A percentile compares a stretch with the other conserved stretches of the same genome.
phyloP scores from a whole-genome alignment of 164 flowering plant genomes.

The Vitis amurensis region DNA sequence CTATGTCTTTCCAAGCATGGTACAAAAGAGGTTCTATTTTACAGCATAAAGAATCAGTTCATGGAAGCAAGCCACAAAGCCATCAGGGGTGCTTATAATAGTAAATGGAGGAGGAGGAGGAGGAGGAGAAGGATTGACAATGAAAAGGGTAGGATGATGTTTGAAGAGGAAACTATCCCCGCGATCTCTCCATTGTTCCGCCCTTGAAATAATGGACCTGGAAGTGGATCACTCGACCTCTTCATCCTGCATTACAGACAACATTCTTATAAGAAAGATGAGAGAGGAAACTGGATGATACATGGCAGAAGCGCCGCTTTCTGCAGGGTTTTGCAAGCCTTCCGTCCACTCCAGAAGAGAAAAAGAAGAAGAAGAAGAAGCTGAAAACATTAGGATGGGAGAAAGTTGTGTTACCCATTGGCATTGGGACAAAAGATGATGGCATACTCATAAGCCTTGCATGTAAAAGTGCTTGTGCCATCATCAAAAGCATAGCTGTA shows the following conservation, averaged over 20 bases:
- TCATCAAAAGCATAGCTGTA: slow-evolving; percentile 90
- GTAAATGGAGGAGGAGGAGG: not conserved
- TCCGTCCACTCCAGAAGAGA: too few species aligned
- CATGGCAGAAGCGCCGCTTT: not conserved
- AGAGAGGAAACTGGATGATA: not conserved
- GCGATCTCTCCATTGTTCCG: slow-evolving; percentile 18
- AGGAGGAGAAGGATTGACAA: slow-evolving; percentile 15
- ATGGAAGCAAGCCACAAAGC: not conserved
- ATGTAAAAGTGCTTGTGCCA: slow-evolving; percentile 79
- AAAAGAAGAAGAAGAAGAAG: not conserved
- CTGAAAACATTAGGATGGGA: not conserved
- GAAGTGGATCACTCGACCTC: slow-evolving; percentile 6
- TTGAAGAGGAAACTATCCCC: slow-evolving; percentile 22
- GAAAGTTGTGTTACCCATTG: slow-evolving; percentile 29
- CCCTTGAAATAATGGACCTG: slow-evolving; percentile 10
- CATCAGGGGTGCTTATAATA: not conserved
- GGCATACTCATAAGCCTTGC: slow-evolving; percentile 68
- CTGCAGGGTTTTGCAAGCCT: not conserved
- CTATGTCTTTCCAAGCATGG: too few species aligned
- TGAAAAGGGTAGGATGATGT: slow-evolving; percentile 12
- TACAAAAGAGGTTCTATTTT: too few species aligned
- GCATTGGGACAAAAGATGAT: slow-evolving; percentile 69
- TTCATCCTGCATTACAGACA: slow-evolving; percentile 19
- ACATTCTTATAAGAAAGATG: not conserved
- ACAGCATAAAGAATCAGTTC: not conserved